These are phyloP conservation scores for Mycena haematopus DNA, from an alignment of 768 basidiomycete genomes.

Conservation along the genomic window DNA sequence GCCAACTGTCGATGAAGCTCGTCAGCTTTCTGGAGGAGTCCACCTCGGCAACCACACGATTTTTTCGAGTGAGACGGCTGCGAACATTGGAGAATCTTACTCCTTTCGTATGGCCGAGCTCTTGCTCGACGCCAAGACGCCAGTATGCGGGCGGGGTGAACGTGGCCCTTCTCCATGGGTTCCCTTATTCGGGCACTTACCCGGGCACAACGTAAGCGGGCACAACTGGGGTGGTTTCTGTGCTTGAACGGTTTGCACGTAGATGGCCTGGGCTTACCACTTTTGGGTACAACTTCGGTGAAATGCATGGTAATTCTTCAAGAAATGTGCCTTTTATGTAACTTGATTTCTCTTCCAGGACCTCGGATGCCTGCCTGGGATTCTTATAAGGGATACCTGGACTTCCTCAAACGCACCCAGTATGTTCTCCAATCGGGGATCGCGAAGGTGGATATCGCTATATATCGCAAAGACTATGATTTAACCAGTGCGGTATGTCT, in stretches of 20 bases:
- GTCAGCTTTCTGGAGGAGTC: constrained; percentile 28
- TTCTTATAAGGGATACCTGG: constrained; percentile 25
- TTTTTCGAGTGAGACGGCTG: constrained; percentile 26
- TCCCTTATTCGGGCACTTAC: constrained; percentile 29
- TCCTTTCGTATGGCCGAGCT: constrained; percentile 26
- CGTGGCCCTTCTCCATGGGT: constrained; percentile 27
- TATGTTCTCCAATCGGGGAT: constrained; percentile 26
- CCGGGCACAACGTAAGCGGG: constrained; percentile 22
- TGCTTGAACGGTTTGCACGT: background rate
- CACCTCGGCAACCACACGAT: constrained; percentile 27
- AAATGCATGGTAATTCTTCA: background rate
- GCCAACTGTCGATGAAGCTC: constrained; percentile 26
- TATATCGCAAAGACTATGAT: constrained; percentile 28
- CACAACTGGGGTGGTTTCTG: background rate
- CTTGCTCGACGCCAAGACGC: constrained; percentile 22
- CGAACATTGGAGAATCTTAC: constrained; percentile 11
- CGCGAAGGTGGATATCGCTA: constrained; percentile 27
- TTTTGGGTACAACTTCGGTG: constrained; percentile 6
- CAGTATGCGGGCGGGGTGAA: constrained; percentile 30
- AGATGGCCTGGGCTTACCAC: constrained; percentile 20
- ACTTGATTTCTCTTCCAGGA: background rate
- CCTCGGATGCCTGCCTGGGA: constrained; percentile 27
- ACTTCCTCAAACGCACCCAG: constrained; percentile 26
- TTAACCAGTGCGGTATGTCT: background rate
- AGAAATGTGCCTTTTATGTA: background rate